Conservation (phyloP, 106 monocot genomes). For the Apostasia shenzhenica region DNA sequence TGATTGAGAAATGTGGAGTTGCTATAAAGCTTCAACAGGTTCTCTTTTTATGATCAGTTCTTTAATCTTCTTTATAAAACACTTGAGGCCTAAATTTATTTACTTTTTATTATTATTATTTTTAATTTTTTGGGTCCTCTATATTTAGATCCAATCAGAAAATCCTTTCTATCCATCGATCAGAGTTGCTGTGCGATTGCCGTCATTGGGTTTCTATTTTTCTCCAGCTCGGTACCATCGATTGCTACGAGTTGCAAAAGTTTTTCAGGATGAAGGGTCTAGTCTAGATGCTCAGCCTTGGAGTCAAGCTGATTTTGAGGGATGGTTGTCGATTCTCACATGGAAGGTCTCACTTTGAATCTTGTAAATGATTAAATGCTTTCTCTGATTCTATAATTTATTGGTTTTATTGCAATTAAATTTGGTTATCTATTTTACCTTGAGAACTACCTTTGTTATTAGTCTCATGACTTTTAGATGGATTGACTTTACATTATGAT, state of each 20-base stretch:
- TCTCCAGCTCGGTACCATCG: conserved; percentile 96
- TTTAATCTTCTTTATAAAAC: background rate
- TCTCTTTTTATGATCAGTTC: conserved; percentile 1
- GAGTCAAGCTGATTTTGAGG: conserved; percentile 87
- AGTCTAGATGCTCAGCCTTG: conserved; percentile 42
- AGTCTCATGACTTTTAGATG: too few relatives aligned
- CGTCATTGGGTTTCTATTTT: conserved; percentile 87
- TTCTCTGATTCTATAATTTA: too few relatives aligned
- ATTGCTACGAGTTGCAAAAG: conserved; percentile 75
- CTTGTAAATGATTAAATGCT: background rate
- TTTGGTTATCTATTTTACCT: too few relatives aligned
- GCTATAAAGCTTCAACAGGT: conserved; percentile 89
- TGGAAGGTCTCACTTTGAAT: conserved; percentile 68
- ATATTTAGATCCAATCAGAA: conserved; percentile 60
- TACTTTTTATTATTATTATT: background rate
- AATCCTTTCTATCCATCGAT: conserved; percentile 71
- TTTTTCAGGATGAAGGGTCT: conserved; percentile 52
- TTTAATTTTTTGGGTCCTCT: conserved; percentile 2
- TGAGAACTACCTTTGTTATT: too few relatives aligned
- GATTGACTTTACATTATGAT: too few relatives aligned
- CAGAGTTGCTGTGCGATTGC: conserved; percentile 72
- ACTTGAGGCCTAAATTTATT: background rate
- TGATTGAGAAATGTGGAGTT: conserved; percentile 89
- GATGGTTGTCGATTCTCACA: conserved; percentile 79
- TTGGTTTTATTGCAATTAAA: too few relatives aligned